Percentiles rank a stretch among this genome's conserved stretches.
These are phyloP conservation scores for Naegleria lovaniensis DNA, from an alignment of 208 protist species.

Conservation along the genomic window DNA sequence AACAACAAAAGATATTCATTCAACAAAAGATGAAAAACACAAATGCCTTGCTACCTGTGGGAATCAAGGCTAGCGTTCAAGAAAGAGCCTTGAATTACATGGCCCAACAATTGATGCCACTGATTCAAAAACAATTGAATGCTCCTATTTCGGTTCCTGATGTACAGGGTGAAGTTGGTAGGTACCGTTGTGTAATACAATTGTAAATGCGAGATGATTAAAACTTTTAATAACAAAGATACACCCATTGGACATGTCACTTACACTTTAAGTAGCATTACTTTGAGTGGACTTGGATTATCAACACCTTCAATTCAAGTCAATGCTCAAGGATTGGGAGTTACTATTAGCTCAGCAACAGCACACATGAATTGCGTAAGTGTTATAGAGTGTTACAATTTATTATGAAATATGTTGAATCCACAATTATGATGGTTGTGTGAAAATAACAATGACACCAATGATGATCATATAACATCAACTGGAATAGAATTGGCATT, in stretches of 20 bases:
- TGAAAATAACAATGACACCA: no score
- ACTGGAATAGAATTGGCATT: constrained; percentile 10
- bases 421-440: no score
- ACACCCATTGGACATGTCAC: neutral
- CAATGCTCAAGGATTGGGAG: neutral
- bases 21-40: no score
- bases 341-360: neutral
- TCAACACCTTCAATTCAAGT: neutral
- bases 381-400: no score
- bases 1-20: no score
- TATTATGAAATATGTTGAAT: no score
- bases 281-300: neutral
- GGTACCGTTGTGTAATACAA: no score
- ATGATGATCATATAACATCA: neutral
- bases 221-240: neutral
- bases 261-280: neutral
- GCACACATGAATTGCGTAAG: neutral
- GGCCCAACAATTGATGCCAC: neutral
- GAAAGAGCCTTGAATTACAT: neutral
- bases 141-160: neutral
- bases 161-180: neutral
- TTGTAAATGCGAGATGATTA: no score
- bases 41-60: neutral
- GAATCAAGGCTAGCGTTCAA: neutral
- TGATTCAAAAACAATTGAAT: neutral